Evolutionary conservation across 2,329 filamentous ascomycete genomes (phyloP).

Genomic region (Aciculosporium take): DNA sequence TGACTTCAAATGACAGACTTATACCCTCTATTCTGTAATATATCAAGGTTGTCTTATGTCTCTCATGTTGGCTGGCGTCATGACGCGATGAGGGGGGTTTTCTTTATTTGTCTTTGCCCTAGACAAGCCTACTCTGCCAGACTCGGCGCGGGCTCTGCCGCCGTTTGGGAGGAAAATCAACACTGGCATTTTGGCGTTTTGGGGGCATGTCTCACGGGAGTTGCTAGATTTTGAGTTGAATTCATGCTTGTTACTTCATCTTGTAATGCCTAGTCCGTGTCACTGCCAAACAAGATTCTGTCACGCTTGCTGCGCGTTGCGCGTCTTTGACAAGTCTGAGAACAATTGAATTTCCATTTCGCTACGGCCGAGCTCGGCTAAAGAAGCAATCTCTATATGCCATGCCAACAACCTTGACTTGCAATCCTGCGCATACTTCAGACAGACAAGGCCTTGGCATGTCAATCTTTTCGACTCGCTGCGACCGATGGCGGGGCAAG

Average conservation of each 20-base stretch:
- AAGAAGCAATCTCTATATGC: slow-evolving; percentile 17
- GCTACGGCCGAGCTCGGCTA: slow-evolving; percentile 20
- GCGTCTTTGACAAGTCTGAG: background rate
- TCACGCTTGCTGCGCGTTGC: background rate
- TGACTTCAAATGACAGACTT: no score
- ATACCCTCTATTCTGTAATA: no score
- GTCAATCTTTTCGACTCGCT: slow-evolving; percentile 2
- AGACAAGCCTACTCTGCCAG: no score
- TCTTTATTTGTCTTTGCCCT: background rate
- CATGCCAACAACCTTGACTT: slow-evolving; percentile 15
- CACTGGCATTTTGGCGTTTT: background rate
- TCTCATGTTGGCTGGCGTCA: background rate
- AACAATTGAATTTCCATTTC: slow-evolving; percentile 4
- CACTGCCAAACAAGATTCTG: background rate
- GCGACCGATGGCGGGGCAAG: slow-evolving; percentile 4
- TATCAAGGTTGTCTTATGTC: background rate
- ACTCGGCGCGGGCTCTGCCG: background rate
- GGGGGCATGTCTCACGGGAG: background rate
- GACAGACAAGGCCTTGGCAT: slow-evolving; percentile 7
- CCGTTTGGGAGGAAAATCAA: background rate
- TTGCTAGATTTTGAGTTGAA: background rate
- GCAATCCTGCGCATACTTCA: slow-evolving; percentile 15
- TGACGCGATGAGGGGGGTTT: background rate
- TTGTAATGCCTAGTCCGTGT: background rate
- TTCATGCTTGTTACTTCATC: background rate